phyloP scores from a whole-genome alignment of 768 basidiomycete genomes.

The Hebeloma cylindrosporum region DNA sequence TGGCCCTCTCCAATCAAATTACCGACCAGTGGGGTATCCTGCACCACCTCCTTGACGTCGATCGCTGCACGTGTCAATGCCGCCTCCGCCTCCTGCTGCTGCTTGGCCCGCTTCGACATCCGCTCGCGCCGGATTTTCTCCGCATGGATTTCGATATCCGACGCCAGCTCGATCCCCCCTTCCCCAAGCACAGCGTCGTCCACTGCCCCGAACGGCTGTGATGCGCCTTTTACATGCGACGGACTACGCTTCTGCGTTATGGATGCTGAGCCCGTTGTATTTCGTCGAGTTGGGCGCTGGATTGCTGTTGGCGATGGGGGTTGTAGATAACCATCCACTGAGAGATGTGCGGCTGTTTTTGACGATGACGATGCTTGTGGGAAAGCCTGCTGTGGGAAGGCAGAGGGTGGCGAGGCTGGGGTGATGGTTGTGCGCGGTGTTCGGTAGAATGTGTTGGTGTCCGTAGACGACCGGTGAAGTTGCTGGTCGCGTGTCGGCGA shows the following conservation, averaged over 20 bases:
- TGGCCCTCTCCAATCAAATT: constrained; percentile 98
- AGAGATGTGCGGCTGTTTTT: constrained; percentile 22
- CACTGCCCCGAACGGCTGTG: constrained; percentile 33
- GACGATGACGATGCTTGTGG: constrained; percentile 19
- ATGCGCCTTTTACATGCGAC: constrained; percentile 24
- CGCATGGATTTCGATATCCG: constrained; percentile 86
- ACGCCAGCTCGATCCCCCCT: constrained; percentile 51
- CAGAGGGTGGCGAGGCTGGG: constrained; percentile 22
- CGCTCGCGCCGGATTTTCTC: constrained; percentile 85
- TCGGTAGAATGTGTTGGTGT: constrained; percentile 40
- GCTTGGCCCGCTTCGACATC: constrained; percentile 66
- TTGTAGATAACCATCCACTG: constrained; percentile 50
- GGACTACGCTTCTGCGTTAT: constrained; percentile 16
- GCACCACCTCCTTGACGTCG: constrained; percentile 24
- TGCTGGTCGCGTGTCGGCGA: constrained; percentile 4
- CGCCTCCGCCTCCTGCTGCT: constrained; percentile 61
- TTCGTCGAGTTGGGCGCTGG: constrained; percentile 54
- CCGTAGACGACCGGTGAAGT: constrained; percentile 50
- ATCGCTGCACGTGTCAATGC: constrained; percentile 41
- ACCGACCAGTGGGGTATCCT: constrained; percentile 76
- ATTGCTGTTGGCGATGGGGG: constrained; percentile 39
- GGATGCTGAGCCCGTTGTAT: constrained; percentile 65
- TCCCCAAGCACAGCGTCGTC: constrained; percentile 35
- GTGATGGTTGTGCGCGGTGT: constrained; percentile 26
- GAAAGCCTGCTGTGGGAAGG: constrained; percentile 11